Evolutionary conservation across 805 yeast species (phyloP), one percentile per base, ranked within the genome.

Genomic region (Metschnikowia vanudenii): DNA sequence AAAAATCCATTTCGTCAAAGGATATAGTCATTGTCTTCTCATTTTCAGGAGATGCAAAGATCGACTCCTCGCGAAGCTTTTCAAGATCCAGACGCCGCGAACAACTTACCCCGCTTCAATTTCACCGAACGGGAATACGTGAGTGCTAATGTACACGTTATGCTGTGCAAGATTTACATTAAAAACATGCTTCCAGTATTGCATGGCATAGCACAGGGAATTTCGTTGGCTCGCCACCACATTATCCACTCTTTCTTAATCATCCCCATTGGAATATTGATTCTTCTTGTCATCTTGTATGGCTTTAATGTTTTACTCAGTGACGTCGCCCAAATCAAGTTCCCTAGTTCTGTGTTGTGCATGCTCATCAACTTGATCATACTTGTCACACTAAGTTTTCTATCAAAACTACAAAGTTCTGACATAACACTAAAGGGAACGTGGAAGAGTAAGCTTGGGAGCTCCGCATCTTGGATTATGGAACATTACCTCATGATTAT

Each of bases 271-370:
- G 85, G 85, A 1, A 64, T 76, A 17, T 46, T 80, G 11, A 39
- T 76, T 2, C 61, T 76, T 17, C 62, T 82, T 37, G 51, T 66
- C 43, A 60, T 75, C 5, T 63, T 82, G 19, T 83, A 81, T 51
- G 86, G 83, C 0, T 62, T 81, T 39, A 75, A 82, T 56, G 61
- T 65, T 47, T 62, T 79, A 20, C 67, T 82, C 39, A 58, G 65
- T 19, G 56, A 69, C 39, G 73, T 77, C 6, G 53, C 64, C 34
- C 68, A 74, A 4, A 74, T 84, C 50, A 66, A 71, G 38, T 82
- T 85, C 59, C 92, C 92, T 0, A 76, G 85, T 6, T 82, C 88
- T 2, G 91, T 85, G 26, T 71, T 85, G 41, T 79, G 86, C 37
- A 82, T 85, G 89, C 67, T 85, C 56, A 56, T 83, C 28, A 26